These are phyloP conservation scores for Starmera stellimalicola DNA, from an alignment of 1,139 yeast genomes.

Conservation along the genomic window DNA sequence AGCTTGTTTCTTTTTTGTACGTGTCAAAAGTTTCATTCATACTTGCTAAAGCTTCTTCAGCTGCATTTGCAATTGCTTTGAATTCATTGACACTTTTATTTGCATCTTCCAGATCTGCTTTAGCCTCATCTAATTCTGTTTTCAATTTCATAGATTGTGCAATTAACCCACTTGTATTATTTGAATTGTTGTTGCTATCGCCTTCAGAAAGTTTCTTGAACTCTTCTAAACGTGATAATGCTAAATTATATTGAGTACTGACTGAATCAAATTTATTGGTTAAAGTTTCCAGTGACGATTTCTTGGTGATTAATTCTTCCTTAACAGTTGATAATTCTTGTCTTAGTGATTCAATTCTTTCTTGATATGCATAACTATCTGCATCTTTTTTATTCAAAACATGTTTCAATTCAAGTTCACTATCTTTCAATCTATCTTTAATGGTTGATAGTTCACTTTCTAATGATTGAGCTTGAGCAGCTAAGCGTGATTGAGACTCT, in stretches of 20 bases:
- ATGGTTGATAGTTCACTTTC: constrained; percentile 36
- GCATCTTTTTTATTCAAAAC: constrained; percentile 42
- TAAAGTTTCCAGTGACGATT: constrained; percentile 26
- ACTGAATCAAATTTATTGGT: constrained; percentile 23
- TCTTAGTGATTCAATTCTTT: constrained; percentile 50
- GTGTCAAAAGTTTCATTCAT: constrained; percentile 34
- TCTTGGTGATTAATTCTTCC: constrained; percentile 34
- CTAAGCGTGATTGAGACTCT: constrained; percentile 42
- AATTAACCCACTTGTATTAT: constrained; percentile 7
- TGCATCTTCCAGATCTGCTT: constrained; percentile 37
- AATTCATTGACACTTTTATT: constrained; percentile 40
- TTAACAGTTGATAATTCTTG: constrained; percentile 35
- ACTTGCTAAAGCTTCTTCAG: constrained; percentile 38
- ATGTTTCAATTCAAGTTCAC: constrained; percentile 39
- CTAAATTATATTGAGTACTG: constrained; percentile 26
- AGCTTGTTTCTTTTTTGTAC: constrained; percentile 26
- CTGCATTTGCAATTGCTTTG: constrained; percentile 36
- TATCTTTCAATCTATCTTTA: constrained; percentile 41
- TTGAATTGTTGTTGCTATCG: not conserved
- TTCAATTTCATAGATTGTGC: constrained; percentile 21
- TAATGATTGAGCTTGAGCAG: constrained; percentile 40
- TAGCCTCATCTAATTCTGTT: constrained; percentile 32
- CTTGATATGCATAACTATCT: constrained; percentile 55
- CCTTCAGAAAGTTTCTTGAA: constrained; percentile 20
- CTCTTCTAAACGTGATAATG: constrained; percentile 24